Conservation (phyloP, 2,329 filamentous ascomycete genomes). For the Fusarium sp. region DNA sequence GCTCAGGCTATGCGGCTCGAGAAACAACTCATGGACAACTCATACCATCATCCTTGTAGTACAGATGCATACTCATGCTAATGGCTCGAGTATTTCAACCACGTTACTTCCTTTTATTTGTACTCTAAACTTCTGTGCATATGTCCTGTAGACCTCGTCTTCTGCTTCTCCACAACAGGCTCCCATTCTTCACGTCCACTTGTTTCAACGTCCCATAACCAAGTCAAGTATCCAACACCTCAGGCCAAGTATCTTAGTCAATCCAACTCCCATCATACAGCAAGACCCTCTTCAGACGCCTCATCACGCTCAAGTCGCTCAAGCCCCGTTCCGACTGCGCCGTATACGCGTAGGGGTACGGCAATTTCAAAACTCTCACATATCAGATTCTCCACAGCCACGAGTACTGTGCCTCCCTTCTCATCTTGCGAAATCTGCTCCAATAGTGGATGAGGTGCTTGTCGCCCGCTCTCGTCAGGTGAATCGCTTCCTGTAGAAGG, state of each 20-base stretch:
- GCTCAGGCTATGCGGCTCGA: neutral
- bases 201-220: constrained; percentile 7
- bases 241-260: constrained; percentile 7
- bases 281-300: constrained; percentile 57
- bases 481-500: constrained; percentile 58
- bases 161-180: constrained; percentile 13
- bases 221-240: constrained; percentile 30
- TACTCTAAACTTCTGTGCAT: constrained; percentile 26
- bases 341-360: constrained; percentile 85
- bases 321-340: constrained; percentile 65
- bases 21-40: constrained; percentile 15
- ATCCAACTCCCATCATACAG: constrained; percentile 47
- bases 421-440: constrained; percentile 84
- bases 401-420: constrained; percentile 75
- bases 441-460: constrained; percentile 62
- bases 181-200: constrained; percentile 18
- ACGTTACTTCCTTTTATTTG: constrained; percentile 17
- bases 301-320: constrained; percentile 66
- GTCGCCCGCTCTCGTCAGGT: constrained; percentile 32
- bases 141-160: constrained; percentile 24
- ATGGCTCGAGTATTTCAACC: constrained; percentile 15
- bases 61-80: constrained; percentile 15
- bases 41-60: constrained; percentile 12
- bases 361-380: constrained; percentile 93
- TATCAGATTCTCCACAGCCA: constrained; percentile 78